These are phyloP conservation scores for Coemansia sp. DNA, from an alignment of 192 early-diverging fungal genomes.

Conservation along the genomic window DNA sequence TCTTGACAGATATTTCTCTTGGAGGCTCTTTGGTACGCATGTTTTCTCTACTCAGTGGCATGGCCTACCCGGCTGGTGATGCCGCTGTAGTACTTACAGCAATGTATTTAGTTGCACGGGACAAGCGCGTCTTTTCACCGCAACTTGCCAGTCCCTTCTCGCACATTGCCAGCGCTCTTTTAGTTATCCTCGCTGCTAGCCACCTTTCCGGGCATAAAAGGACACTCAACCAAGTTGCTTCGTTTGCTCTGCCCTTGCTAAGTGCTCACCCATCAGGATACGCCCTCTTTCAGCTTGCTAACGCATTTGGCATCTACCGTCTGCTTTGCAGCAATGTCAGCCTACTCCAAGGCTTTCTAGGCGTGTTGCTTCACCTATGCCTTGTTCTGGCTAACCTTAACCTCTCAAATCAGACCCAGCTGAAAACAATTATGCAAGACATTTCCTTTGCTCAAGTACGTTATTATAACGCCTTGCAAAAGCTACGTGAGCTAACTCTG, in stretches of 20 bases:
- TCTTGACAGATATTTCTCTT: not conserved
- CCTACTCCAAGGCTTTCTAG: not conserved
- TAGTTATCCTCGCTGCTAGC: slow-evolving; percentile 6
- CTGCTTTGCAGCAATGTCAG: not conserved
- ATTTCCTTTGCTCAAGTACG: slow-evolving; percentile 14
- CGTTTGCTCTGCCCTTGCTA: slow-evolving; percentile 8
- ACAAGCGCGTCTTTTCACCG: not conserved
- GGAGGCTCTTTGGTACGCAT: not conserved
- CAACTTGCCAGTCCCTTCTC: not conserved
- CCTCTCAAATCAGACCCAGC: not conserved
- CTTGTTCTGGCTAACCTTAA: slow-evolving; percentile 24
- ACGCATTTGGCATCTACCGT: slow-evolving; percentile 19
- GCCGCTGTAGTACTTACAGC: not conserved
- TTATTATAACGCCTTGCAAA: slow-evolving; percentile 18
- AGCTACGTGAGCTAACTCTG: slow-evolving; percentile 15
- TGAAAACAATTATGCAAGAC: slow-evolving; percentile 1
- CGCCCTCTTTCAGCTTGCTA: slow-evolving; percentile 18
- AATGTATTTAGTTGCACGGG: not conserved
- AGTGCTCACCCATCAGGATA: not conserved
- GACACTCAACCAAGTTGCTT: slow-evolving; percentile 7
- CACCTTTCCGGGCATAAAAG: slow-evolving; percentile 2
- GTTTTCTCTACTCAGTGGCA: not conserved
- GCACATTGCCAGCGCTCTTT: slow-evolving; percentile 3
- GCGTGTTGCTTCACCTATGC: not conserved
- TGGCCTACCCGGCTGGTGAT: not conserved